Percentiles rank a stretch among this genome's conserved stretches.
phyloP scores from a whole-genome alignment of 495 filamentous ascomycete genomes.

The Trichoderma orchidacearum region DNA sequence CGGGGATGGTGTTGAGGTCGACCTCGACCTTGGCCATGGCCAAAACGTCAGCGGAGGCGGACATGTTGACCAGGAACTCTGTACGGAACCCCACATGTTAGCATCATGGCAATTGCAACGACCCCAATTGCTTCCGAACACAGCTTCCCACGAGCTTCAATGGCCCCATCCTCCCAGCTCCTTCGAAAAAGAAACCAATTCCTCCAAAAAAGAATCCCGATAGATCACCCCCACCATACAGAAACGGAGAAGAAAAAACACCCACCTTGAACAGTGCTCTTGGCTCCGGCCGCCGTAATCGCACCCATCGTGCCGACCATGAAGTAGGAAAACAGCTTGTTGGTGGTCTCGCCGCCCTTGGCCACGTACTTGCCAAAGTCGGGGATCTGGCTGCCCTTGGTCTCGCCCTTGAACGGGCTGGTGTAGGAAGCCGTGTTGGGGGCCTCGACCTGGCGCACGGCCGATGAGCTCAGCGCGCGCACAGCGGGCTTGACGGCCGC shows the following conservation, averaged over 20 bases:
- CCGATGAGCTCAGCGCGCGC: slow-evolving; percentile 33
- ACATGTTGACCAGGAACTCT: slow-evolving; percentile 99
- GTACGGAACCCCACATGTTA: slow-evolving; percentile 4
- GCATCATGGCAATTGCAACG: neutral
- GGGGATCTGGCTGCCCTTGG: slow-evolving; percentile 55
- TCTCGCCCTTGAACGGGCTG: slow-evolving; percentile 49
- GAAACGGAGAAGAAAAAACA: slow-evolving; percentile 2
- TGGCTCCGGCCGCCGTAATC: slow-evolving; percentile 81
- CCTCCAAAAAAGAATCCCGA: neutral
- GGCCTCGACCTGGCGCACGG: slow-evolving; percentile 8
- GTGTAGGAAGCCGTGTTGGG: slow-evolving; percentile 23
- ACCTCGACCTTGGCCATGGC: slow-evolving; percentile 99
- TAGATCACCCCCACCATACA: neutral
- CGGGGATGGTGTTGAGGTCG: slow-evolving; percentile 78
- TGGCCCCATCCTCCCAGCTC: neutral
- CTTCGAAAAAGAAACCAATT: neutral
- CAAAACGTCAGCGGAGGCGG: slow-evolving; percentile 95
- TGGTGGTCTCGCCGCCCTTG: slow-evolving; percentile 45
- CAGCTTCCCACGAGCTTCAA: neutral
- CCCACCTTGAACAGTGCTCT: slow-evolving; percentile 93
- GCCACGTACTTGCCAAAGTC: slow-evolving; percentile 80
- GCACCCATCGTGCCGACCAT: slow-evolving; percentile 94
- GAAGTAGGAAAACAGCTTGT: slow-evolving; percentile 91
- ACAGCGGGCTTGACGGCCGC: slow-evolving; percentile 18
- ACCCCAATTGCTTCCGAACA: neutral